phyloP scores from a whole-genome alignment of 176 grass and related monocot species.

The Cymbopogon citratus region DNA sequence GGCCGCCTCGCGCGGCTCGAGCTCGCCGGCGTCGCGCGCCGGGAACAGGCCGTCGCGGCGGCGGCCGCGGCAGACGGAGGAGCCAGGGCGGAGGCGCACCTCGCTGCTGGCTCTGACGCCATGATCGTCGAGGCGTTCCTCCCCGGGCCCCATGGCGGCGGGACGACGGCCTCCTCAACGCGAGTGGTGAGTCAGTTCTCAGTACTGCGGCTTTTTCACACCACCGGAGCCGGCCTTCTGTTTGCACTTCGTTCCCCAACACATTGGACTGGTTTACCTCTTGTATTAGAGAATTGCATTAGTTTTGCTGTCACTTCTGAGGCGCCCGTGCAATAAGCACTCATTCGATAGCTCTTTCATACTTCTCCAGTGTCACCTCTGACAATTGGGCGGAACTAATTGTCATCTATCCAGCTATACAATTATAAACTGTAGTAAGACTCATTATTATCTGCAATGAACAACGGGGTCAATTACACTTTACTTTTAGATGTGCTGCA shows the following conservation, averaged over 20 bases:
- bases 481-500: neutral
- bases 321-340: neutral
- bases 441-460: neutral
- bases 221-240: neutral
- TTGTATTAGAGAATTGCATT: too few species aligned
- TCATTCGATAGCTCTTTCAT: neutral
- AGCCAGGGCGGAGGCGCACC: conserved; percentile 41
- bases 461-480: too few species aligned
- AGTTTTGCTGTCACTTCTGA: too few species aligned
- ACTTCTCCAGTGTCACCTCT: neutral
- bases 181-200: conserved; percentile 44
- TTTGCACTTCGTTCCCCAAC: neutral
- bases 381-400: neutral
- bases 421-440: neutral
- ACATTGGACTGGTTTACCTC: too few species aligned
- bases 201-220: neutral
- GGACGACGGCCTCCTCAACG: conserved; percentile 47
- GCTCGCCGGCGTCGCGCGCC: conserved; percentile 38
- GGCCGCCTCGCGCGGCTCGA: conserved; percentile 51
- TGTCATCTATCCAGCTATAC: neutral
- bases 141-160: conserved; percentile 21
- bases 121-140: conserved; percentile 81
- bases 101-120: conserved; percentile 37
- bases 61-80: conserved; percentile 66
- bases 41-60: conserved; percentile 62